These are phyloP conservation scores for Cupressus sempervirens DNA, from an alignment of 75 land plant species.

Conservation along the genomic window DNA sequence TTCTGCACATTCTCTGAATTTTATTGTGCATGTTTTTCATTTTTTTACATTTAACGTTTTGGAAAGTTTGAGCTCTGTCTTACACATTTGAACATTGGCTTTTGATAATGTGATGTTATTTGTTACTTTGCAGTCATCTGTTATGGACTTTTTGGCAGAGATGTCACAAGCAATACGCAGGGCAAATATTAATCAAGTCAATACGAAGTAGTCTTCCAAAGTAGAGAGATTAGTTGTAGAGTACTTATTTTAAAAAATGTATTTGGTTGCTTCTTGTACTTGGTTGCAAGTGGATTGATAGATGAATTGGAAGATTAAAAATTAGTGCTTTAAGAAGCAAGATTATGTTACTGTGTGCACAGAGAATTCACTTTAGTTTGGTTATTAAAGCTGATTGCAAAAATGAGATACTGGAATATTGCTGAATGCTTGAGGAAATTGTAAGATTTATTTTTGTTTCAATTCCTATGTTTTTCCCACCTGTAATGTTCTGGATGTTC, in stretches of 20 bases:
- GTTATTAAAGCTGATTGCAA: neutral
- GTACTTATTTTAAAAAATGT: neutral
- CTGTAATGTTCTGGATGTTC: neutral
- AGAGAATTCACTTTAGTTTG: neutral
- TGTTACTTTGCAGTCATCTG: slow-evolving; percentile 1
- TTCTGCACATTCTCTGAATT: neutral
- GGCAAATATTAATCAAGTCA: slow-evolving; percentile 1
- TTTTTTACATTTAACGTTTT: neutral
- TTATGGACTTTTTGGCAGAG: slow-evolving; percentile 1
- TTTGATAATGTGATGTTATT: neutral
- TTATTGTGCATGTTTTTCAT: neutral
- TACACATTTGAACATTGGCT: neutral
- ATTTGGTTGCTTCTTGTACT: neutral
- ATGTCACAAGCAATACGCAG: slow-evolving; percentile 7
- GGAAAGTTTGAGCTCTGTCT: neutral
- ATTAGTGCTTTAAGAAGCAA: neutral
- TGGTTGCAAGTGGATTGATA: neutral
- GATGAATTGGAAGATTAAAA: neutral
- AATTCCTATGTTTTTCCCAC: neutral
- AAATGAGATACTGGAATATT: neutral
- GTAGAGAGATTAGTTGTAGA: neutral
- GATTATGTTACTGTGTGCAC: neutral
- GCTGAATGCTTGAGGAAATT: neutral
- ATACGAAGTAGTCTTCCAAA: neutral
- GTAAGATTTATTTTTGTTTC: neutral